A percentile compares a stretch with the other conserved stretches of the same genome.
phyloP scores from a whole-genome alignment of 345 rosid species.

The Cardamine occulta region DNA sequence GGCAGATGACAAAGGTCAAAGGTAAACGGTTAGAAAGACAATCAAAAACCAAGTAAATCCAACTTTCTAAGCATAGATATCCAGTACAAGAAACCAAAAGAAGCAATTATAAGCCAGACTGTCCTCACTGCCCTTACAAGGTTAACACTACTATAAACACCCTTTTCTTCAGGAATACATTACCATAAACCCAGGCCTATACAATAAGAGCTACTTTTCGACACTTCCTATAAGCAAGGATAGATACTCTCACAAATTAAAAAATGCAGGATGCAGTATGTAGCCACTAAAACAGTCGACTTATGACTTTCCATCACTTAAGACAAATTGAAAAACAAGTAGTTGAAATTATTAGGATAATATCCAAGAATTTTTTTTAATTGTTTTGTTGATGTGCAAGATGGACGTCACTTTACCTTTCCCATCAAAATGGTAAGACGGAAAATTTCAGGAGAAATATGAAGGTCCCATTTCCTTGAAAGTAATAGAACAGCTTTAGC shows the following conservation, averaged over 20 bases:
- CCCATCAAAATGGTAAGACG: conserved; percentile 61
- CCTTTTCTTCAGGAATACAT: conserved; percentile 16
- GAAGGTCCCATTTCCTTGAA: conserved; percentile 91
- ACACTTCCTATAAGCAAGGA: conserved; percentile 22
- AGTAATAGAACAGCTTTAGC: conserved; percentile 86
- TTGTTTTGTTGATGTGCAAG: conserved; percentile 19
- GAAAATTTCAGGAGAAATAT: conserved; percentile 73
- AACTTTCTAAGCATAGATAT: conserved; percentile 8
- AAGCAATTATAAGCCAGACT: conserved; percentile 25
- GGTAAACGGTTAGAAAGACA: conserved; percentile 26
- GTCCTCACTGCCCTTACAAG: conserved; percentile 3
- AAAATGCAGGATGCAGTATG: conserved; percentile 22
- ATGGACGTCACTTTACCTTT: conserved; percentile 57
- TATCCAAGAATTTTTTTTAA: conserved; percentile 11
- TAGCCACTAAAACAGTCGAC: conserved; percentile 18
- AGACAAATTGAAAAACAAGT: conserved; percentile 4
- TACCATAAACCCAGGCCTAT: conserved; percentile 27
- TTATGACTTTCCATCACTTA: conserved; percentile 24
- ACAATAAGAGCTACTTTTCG: neutral
- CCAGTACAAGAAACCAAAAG: conserved; percentile 20
- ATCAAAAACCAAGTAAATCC: conserved; percentile 21
- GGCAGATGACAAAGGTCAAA: conserved; percentile 33
- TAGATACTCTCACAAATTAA: conserved; percentile 25
- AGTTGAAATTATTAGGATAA: conserved; percentile 3
- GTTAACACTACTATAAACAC: conserved; percentile 22